phyloP scores from a whole-genome alignment of 352 stramenopile genomes.

The Globisporangium iwayamae region DNA sequence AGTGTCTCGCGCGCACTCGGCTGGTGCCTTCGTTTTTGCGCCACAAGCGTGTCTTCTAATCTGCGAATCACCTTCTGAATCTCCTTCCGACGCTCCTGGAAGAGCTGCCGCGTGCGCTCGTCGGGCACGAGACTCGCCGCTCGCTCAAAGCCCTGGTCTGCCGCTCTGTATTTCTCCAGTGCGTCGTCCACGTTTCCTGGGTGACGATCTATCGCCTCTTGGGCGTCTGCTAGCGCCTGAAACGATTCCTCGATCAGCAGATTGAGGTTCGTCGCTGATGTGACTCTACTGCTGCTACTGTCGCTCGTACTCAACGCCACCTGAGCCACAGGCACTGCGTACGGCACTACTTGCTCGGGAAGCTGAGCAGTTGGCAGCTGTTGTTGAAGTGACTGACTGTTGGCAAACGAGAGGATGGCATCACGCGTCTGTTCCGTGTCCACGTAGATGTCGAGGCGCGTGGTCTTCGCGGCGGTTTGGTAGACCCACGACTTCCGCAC shows the following conservation, averaged over 20 bases:
- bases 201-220: conserved; percentile 14
- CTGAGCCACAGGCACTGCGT: conserved; percentile 8
- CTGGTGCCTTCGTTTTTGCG: neutral
- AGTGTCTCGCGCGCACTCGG: neutral
- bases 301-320: neutral
- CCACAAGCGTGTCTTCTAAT: neutral
- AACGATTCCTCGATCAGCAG: conserved; percentile 42
- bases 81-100: conserved; percentile 27
- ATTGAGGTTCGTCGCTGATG: conserved; percentile 4
- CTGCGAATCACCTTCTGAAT: conserved; percentile 29
- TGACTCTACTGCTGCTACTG: neutral
- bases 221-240: conserved; percentile 29
- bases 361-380: neutral
- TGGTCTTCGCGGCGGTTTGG: conserved; percentile 36
- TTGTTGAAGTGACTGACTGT: neutral
- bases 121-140: conserved; percentile 34
- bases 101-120: conserved; percentile 32
- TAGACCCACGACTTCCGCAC: conserved; percentile 34
- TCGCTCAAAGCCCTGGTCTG: conserved; percentile 29
- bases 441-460: conserved; percentile 38
- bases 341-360: neutral
- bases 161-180: conserved; percentile 29
- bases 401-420: conserved; percentile 19
- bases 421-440: conserved; percentile 26
- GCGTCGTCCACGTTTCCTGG: conserved; percentile 7